Evolutionary conservation across 192 early-diverging fungal genomes (phyloP).

Genomic region (Coemansia asiatica): DNA sequence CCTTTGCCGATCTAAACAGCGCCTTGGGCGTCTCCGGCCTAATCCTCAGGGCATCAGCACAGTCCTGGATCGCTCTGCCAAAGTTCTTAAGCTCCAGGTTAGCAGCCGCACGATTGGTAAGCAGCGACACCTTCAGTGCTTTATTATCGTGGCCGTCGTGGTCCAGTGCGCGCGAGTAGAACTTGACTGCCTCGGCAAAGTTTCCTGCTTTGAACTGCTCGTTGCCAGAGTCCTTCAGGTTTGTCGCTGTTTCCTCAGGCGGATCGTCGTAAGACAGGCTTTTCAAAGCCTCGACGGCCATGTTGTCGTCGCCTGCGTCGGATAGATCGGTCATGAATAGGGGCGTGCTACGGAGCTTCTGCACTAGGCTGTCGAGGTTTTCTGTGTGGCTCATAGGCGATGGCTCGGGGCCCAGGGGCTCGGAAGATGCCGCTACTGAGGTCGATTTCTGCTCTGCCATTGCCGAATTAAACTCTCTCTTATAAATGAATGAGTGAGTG

Average conservation of each 20-base stretch:
- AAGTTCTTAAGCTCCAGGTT: conserved; percentile 88
- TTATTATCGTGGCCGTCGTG: conserved; percentile 65
- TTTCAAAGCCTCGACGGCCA: conserved; percentile 77
- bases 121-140: conserved; percentile 76
- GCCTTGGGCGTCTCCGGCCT: conserved; percentile 89
- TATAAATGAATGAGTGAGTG: too few species aligned
- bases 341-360: conserved; percentile 75
- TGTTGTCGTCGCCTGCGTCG: conserved; percentile 63
- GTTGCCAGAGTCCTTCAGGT: conserved; percentile 97
- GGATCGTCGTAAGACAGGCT: conserved; percentile 88
- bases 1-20: conserved; percentile 84
- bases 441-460: not conserved
- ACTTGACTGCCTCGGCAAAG: conserved; percentile 77
- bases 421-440: not conserved
- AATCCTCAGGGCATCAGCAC: conserved; percentile 72
- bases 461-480: too few species aligned
- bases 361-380: conserved; percentile 51
- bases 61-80: conserved; percentile 85
- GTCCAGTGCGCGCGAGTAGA: conserved; percentile 85
- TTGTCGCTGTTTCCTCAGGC: conserved; percentile 86
- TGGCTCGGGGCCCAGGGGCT: conserved; percentile 23
- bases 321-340: conserved; percentile 89
- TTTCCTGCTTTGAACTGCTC: conserved; percentile 77
- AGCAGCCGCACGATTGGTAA: conserved; percentile 88
- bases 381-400: conserved; percentile 19